Base-by-base conservation (phyloP, 2,329 filamentous ascomycete genomes). In the Pyrenophora seminiperda region DNA sequence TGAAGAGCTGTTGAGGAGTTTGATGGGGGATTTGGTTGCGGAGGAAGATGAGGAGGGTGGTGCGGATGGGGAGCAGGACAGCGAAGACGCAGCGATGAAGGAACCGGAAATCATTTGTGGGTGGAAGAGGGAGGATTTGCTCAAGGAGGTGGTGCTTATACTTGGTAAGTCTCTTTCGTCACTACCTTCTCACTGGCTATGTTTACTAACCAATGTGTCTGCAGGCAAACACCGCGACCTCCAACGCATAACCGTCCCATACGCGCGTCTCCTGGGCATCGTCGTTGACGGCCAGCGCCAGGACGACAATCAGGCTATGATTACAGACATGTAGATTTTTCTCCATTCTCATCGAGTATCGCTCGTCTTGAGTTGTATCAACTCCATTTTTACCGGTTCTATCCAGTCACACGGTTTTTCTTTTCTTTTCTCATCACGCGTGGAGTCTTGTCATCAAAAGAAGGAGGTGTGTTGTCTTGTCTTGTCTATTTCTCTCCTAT, bases 151-250 rank as follows among this genome's bases (percentile, higher is more conserved):
- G 19, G 88, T 99, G 47, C 81, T 97, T 75, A 91, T 96, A 71
- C 82, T 99, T 34, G 94, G 94, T 94, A 65, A 58, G 63, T 48
- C 14, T 17, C 11, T n/a, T 22, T 24, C 1, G 1, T 1, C 15
- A 0, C 2, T 9, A 24, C 7, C 1, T n/a, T n/a, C n/a, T n/a
- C n/a, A n/a, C n/a, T n/a, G n/a, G n/a, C n/a, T n/a, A n/a, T n/a
- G n/a, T n/a, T 32, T 24, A 5, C 33, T 51, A 47, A 51, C 34
- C n/a, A n/a, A 27, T 7, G 9, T 19, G 5, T 9, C n/a, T 13
- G 9, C 62, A 96, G 91, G 91, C 52, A 97, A 97, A 85, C 93
- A 94, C 75, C 87, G 94, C 48, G 95, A 97, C 69, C 79, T 99
- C 22, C 94, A 99, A 73, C 83, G 94, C 19, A 83, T 97, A 33